Evolutionary conservation across 495 filamentous ascomycete species (phyloP).

Genomic region (Tirmania nivea): DNA sequence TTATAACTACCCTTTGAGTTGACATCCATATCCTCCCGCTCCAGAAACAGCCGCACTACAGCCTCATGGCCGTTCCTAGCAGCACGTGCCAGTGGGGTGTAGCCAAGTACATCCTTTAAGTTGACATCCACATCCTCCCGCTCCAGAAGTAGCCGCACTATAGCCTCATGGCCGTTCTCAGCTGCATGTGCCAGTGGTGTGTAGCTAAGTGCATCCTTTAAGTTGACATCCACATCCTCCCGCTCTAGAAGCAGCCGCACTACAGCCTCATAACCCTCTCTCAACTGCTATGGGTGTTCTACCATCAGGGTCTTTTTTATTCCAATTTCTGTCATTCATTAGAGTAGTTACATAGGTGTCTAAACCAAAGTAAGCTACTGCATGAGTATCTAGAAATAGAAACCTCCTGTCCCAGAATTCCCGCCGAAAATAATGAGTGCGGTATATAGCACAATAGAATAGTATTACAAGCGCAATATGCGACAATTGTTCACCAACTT

Average conservation of each 20-base stretch:
- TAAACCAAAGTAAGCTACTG: background rate
- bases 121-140: conserved; percentile 6
- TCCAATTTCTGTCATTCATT: background rate
- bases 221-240: no score
- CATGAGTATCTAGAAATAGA: background rate
- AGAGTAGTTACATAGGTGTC: background rate
- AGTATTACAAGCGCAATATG: no score
- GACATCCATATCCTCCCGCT: conserved; percentile 1
- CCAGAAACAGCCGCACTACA: conserved; percentile 7
- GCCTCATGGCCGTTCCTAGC: background rate
- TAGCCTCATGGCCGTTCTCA: conserved; percentile 9
- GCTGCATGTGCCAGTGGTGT: conserved; percentile 19
- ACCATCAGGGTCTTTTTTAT: background rate
- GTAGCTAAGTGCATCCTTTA: background rate
- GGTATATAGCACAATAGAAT: no score
- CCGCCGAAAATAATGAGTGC: background rate
- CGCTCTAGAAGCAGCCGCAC: no score
- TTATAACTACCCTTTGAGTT: background rate
- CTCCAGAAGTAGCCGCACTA: conserved; percentile 13
- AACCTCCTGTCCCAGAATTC: background rate
- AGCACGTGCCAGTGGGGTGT: conserved; percentile 16
- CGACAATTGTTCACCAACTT: no score
- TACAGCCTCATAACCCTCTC: background rate
- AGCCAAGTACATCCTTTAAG: conserved; percentile 7
- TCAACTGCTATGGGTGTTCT: background rate